Percentiles rank a stretch among this genome's conserved stretches.
These are phyloP conservation scores for Lodderomyces oxycetoniae DNA, from an alignment of 1,139 yeast genomes.

Conservation along the genomic window DNA sequence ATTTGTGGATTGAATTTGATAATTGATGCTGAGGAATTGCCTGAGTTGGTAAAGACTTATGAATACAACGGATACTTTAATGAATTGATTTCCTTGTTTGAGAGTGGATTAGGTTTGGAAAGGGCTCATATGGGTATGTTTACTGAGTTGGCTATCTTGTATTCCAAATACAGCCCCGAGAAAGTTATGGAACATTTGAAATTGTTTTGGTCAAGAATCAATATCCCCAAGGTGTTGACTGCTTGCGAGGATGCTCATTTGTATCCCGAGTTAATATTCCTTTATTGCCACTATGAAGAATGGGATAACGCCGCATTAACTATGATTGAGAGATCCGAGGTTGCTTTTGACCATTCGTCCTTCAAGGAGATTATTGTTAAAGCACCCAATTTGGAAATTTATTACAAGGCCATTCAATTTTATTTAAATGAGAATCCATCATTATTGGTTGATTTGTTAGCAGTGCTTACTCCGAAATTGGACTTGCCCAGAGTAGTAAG, in stretches of 20 bases:
- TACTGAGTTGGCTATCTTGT: conserved; percentile 88
- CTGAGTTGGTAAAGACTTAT: conserved; percentile 81
- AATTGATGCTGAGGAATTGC: conserved; percentile 95
- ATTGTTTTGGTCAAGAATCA: conserved; percentile 96
- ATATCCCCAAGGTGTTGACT: conserved; percentile 93
- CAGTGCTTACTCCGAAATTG: conserved; percentile 84
- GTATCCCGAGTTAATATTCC: conserved; percentile 94
- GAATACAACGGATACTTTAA: conserved; percentile 89
- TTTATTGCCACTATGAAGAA: conserved; percentile 97
- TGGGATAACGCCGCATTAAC: conserved; percentile 98
- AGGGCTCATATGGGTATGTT: conserved; percentile 99
- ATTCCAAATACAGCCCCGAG: conserved; percentile 86
- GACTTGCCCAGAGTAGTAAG: conserved; percentile 94
- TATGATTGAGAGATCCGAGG: conserved; percentile 94
- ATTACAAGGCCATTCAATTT: conserved; percentile 94
- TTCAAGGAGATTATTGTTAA: conserved; percentile 93
- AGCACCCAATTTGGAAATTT: conserved; percentile 93
- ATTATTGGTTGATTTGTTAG: conserved; percentile 76
- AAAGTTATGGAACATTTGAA: conserved; percentile 95
- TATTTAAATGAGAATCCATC: conserved; percentile 92
- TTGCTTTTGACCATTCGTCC: conserved; percentile 88
- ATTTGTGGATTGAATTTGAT: conserved; percentile 97
- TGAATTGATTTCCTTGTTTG: conserved; percentile 86
- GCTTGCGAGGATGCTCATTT: conserved; percentile 93
- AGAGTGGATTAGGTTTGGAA: conserved; percentile 93